Evolutionary conservation across 2,329 filamentous ascomycete species (phyloP), one percentile per base, ranked within the genome.

Genomic region (Aspergillus luchuensis): DNA sequence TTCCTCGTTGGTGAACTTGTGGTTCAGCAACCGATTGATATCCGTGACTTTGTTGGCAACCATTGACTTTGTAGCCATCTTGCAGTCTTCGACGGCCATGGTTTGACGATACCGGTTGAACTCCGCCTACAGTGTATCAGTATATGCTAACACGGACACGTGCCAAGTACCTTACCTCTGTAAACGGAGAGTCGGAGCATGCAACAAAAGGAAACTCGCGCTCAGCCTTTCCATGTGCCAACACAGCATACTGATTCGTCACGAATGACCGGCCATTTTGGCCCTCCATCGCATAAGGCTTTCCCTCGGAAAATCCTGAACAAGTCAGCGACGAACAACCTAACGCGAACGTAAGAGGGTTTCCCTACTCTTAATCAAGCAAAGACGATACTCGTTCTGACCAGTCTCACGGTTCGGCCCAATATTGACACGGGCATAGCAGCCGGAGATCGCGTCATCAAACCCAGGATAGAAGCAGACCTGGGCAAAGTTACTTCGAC

Each of bases 401-500:
- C 89, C 89, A 4, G 86, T 91, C 21, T 88, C 84, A 10, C 85
- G 85, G 72, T 96, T 90, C 11, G 89, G 84, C 0, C 93, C 94
- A 59, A 97, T 86, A 63, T 89, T 91, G 66, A 98, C 87, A 55
- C 95, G 91, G 39, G 89, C 89, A 74, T 90, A 99, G 76, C 92
- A 96, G 55, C 92, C 92, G 15, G 83, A 87, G 69, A 97, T 90
- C 30, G 90, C 85, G 8, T 90, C 81, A 58, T 96, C 91, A 67
- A 99, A 97, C 4, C 89, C 89, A 10, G 95, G 95, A 68, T 93
- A 94, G 80, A 96, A 97, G 82, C 92, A 97, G 58, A 97, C 90
- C 71, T 94, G 88, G 6, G 90, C 89, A 74, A 99, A 97, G 71
- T 92, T 91, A 67, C 86, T 90, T 63, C 95, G 87, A 53, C 93